A percentile compares a stretch with the other conserved stretches of the same genome.
These are phyloP conservation scores for Nicotiana obtusifolia DNA, from an alignment of 257 asterid species.

Conservation along the genomic window DNA sequence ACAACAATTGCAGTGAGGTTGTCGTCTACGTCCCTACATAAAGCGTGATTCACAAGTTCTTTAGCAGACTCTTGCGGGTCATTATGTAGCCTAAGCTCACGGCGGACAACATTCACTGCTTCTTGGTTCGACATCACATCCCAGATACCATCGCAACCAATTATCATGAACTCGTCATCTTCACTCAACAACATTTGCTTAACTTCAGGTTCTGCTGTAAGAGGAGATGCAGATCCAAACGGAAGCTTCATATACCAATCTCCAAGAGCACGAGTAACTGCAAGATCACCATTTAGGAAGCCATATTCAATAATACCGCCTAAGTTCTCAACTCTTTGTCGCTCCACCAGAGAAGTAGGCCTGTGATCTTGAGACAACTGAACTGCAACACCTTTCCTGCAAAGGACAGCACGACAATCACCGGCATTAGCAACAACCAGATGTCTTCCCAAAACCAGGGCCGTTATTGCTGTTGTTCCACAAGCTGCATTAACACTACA, in stretches of 20 bases:
- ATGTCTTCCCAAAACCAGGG: constrained; percentile 63
- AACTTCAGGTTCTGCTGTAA: constrained; percentile 86
- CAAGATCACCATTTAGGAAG: constrained; percentile 79
- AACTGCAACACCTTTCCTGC: constrained; percentile 75
- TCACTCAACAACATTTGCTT: constrained; percentile 46
- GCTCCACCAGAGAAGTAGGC: constrained; percentile 56
- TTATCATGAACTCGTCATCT: constrained; percentile 85
- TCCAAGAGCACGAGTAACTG: constrained; percentile 91
- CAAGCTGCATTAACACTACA: constrained; percentile 50
- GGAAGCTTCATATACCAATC: constrained; percentile 96
- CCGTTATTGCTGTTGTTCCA: constrained; percentile 93
- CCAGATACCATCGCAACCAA: constrained; percentile 96
- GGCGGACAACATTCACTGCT: constrained; percentile 62
- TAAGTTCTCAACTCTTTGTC: constrained; percentile 63
- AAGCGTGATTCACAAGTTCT: constrained; percentile 66
- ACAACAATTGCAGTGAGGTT: constrained; percentile 80
- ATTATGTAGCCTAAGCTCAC: constrained; percentile 49
- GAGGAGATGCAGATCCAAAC: constrained; percentile 69
- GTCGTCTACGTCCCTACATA: constrained; percentile 43
- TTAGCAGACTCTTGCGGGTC: constrained; percentile 67
- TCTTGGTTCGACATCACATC: constrained; percentile 86
- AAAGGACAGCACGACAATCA: constrained; percentile 88
- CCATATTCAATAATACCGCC: constrained; percentile 78
- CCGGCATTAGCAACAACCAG: constrained; percentile 86
- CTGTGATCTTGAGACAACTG: constrained; percentile 93